Evolutionary conservation across 2,329 filamentous ascomycete species (phyloP), one percentile per base, ranked within the genome.

Genomic region (Pseudomassariella vexata): DNA sequence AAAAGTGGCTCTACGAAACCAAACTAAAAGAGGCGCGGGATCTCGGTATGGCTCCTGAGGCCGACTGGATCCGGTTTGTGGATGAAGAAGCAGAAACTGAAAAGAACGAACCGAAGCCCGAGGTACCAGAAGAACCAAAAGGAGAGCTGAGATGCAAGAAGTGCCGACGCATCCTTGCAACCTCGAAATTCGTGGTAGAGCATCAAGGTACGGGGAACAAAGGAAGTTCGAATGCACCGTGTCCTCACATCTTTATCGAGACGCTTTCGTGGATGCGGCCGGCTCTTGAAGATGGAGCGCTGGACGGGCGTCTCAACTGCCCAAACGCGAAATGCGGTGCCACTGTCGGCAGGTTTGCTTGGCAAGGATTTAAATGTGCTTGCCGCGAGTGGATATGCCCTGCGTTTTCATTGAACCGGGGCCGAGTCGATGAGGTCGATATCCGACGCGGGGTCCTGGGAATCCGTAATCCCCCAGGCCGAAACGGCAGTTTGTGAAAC

Each of bases 181-280:
- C 66, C 1, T 53, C 63, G 0, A 57, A 62, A 19, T 94, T 86
- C 53, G 68, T 94, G 32, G 60, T 82, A 27, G 61, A 73, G 2
- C 87, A 94, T 57, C 54, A 63, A 45, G 46, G 62, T 44, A n/a
- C 34, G 37, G 41, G 36, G 38, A 19, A 44, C 39, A 12, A 35
- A 16, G 35, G 42, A 31, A 32, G 31, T 32, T 19, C 32, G 11
- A 23, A 38, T n/a, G 32, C 37, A 38, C 28, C 41, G 19, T 98
- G 92, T 50, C 82, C 83, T 14, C 90, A 96, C 57, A 76, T 89
- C 55, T 96, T 95, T 59, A 62, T 96, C 42, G 88, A 96, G 50
- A 87, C 92, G 1, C 66, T 98, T 20, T 85, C 85, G 10, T 98
- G 92, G 92, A 98, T 98, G 92, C 79, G 85, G 6, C 66, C 79